Base-by-base conservation (phyloP, 176 grass and related monocot species). In the Rhynchospora breviuscula region DNA sequence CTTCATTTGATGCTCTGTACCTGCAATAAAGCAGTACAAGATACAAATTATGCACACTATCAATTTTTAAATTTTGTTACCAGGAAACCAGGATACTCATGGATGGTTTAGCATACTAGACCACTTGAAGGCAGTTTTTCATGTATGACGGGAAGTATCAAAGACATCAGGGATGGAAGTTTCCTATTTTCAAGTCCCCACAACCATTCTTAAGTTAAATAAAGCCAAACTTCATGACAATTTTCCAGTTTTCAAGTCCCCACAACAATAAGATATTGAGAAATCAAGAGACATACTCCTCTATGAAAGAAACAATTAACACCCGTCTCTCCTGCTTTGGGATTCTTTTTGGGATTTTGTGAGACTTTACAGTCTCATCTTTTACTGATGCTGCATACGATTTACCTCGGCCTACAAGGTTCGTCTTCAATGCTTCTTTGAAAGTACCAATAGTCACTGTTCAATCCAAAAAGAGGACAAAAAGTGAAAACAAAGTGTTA, bases 1-100 rank as follows among this genome's bases (percentile, higher is more conserved):
- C 91, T 21, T 84, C 86, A 84, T 97, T 93, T 62, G 81, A 91
- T 60, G 91, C 49, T 64, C 63, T 87, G 48, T 91, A 93, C 46
- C 93, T 96, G 87, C 67, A 91, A 65, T 72, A 93, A 86, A 85
- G 61, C 79, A 65, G 62, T 53, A 67, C 59, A 58, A 43, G 47
- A 51, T 78, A 63, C 21, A 60, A 19, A 22, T 11, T 46, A 47
- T 85, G 63, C 86, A 88, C 87, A 54, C 48, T 18, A 49, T 56
- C 49, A 13, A 5, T 14, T 57, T 49, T 48, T 57, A 33, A 9
- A 78, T 78, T 33, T 54, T 31, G 48, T 53, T 52, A 56, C 11
- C 22, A 77, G 73, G 22, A 77, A 29, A 8, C 21, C 22, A 77
- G 73, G 12, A 77, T 54, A 29, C 46, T 31, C 49, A 4, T 54